Conservation (phyloP, 352 stramenopile species). For the Bremia lactucae region DNA sequence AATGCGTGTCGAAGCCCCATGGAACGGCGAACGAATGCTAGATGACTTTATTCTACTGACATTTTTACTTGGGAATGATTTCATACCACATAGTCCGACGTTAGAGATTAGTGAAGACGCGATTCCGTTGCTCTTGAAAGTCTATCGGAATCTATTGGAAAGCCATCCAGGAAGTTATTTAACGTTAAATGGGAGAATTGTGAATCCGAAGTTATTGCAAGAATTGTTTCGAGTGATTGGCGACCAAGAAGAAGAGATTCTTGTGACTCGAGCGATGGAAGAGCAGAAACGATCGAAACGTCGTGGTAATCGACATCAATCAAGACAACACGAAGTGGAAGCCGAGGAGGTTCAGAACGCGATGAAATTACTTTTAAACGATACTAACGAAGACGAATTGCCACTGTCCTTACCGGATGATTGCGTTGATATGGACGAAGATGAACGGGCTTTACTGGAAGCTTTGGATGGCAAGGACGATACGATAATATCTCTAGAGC, state of each 20-base stretch:
- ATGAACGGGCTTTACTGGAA: slow-evolving; percentile 42
- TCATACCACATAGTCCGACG: slow-evolving; percentile 97
- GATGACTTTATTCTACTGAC: slow-evolving; percentile 99
- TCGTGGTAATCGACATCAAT: slow-evolving; percentile 16
- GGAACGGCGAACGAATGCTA: slow-evolving; percentile 90
- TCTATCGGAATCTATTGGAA: slow-evolving; percentile 86
- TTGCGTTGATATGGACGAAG: slow-evolving; percentile 40
- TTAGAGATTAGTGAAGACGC: slow-evolving; percentile 98
- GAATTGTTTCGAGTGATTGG: slow-evolving; percentile 89
- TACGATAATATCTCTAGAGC: slow-evolving; percentile 29
- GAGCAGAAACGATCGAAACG: slow-evolving; percentile 35
- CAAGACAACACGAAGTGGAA: slow-evolving; percentile 33
- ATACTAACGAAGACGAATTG: slow-evolving; percentile 26
- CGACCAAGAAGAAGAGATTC: slow-evolving; percentile 89
- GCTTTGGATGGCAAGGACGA: slow-evolving; percentile 48
- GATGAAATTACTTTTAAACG: slow-evolving; percentile 30
- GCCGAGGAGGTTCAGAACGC: slow-evolving; percentile 38
- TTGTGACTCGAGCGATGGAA: slow-evolving; percentile 63
- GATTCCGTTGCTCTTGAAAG: slow-evolving; percentile 88
- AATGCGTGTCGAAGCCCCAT: slow-evolving; percentile 63
- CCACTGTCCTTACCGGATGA: slow-evolving; percentile 31
- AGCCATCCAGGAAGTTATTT: slow-evolving; percentile 89
- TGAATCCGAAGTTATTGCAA: slow-evolving; percentile 86
- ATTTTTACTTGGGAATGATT: slow-evolving; percentile 99
- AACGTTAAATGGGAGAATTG: slow-evolving; percentile 85